A percentile compares a stretch with the other conserved stretches of the same genome.
phyloP scores from a whole-genome alignment of 1,139 yeast genomes.

The Pichia sp. region DNA sequence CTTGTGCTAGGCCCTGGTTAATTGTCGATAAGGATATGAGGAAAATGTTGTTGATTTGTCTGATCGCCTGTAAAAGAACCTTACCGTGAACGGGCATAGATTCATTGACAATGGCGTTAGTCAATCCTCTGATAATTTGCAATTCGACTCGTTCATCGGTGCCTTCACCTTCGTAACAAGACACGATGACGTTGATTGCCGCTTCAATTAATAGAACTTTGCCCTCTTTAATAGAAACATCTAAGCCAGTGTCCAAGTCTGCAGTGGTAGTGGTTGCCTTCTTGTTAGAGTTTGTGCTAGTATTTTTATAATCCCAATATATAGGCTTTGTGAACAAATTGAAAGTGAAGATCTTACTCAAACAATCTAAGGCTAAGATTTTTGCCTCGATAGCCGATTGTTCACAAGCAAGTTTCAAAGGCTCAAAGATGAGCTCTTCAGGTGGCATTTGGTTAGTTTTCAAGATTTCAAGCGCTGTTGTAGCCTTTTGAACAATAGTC shows the following conservation, averaged over 20 bases:
- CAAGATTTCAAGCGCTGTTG: slow-evolving; percentile 34
- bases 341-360: slow-evolving; percentile 60
- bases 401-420: slow-evolving; percentile 53
- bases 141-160: slow-evolving; percentile 85
- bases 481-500: slow-evolving; percentile 34
- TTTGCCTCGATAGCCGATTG: slow-evolving; percentile 43
- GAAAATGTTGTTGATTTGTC: slow-evolving; percentile 90
- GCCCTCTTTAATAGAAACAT: slow-evolving; percentile 28
- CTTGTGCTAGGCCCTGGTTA: slow-evolving; percentile 94
- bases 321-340: slow-evolving; percentile 49
- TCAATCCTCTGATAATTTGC: slow-evolving; percentile 86
- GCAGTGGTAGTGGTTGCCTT: slow-evolving; percentile 21
- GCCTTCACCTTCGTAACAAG: slow-evolving; percentile 86
- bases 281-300: slow-evolving; percentile 11
- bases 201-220: slow-evolving; percentile 65
- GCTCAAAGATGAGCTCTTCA: slow-evolving; percentile 44
- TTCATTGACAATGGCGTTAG: slow-evolving; percentile 77
- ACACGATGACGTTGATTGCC: slow-evolving; percentile 77
- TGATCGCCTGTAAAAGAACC: slow-evolving; percentile 76
- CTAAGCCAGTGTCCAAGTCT: slow-evolving; percentile 36
- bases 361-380: slow-evolving; percentile 53
- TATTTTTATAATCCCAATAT: slow-evolving; percentile 26
- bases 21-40: slow-evolving; percentile 73
- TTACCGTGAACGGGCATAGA: slow-evolving; percentile 89
- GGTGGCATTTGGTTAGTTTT: slow-evolving; percentile 27